Evolutionary conservation across 2,329 filamentous ascomycete species (phyloP).

Genomic region (Massarina eburnea): DNA sequence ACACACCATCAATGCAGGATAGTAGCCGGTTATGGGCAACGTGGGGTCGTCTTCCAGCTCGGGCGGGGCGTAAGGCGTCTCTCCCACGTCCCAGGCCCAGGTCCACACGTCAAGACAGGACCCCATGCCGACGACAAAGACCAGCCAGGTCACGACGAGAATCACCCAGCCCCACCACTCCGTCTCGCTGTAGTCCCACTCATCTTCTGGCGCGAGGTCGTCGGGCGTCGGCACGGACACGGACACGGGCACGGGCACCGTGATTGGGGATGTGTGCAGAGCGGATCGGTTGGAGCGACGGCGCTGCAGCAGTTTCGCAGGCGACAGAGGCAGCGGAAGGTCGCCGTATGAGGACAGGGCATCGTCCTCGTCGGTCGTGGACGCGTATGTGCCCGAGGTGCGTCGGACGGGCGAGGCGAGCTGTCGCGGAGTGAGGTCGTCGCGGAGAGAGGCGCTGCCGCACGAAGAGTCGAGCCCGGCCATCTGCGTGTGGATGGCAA

Average conservation of each 20-base stretch:
- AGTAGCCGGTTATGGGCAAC: conserved; percentile 93
- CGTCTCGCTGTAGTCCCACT: conserved; percentile 92
- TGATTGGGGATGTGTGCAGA: conserved; percentile 20
- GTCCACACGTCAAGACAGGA: conserved; percentile 94
- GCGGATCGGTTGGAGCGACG: conserved; percentile 33
- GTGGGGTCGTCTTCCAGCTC: conserved; percentile 95
- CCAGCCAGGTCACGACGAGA: conserved; percentile 85
- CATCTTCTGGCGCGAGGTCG: conserved; percentile 46
- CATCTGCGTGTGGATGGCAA: no score
- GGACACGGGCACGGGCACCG: conserved; percentile 8
- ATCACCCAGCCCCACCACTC: conserved; percentile 99
- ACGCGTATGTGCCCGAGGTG: conserved; percentile 61
- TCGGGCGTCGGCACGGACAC: conserved; percentile 24
- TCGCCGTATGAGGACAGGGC: conserved; percentile 53
- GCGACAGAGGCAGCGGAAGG: conserved; percentile 14
- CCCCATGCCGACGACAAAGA: conserved; percentile 96
- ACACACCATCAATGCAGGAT: conserved; percentile 89
- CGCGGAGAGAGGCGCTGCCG: conserved; percentile 24
- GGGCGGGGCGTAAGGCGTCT: conserved; percentile 91
- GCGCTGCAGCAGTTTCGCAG: conserved; percentile 27
- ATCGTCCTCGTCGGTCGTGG: conserved; percentile 85
- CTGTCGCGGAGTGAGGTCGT: conserved; percentile 32
- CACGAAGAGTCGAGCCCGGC: conserved; percentile 38
- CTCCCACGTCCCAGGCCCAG: conserved; percentile 98
- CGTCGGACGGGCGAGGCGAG: conserved; percentile 48